Evolutionary conservation across 2,329 filamentous ascomycete genomes (phyloP).

Genomic region (Nigrospora oryzae): DNA sequence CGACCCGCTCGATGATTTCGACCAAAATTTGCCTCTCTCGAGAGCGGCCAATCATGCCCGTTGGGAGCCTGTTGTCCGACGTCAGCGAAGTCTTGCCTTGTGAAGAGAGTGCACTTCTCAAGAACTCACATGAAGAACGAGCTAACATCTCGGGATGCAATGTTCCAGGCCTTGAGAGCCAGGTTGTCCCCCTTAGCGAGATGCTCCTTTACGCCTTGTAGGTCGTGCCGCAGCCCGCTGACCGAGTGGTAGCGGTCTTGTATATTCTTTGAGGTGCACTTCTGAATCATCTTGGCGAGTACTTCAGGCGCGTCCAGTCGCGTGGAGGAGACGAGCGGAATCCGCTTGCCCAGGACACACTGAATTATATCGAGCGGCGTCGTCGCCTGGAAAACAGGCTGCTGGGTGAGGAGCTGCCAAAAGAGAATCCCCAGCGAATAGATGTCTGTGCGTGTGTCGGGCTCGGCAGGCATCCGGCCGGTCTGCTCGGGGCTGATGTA

Average conservation of each 20-base stretch:
- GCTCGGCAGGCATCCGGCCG: conserved; percentile 83
- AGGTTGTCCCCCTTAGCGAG: conserved; percentile 66
- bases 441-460: conserved; percentile 86
- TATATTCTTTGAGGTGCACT: conserved; percentile 85
- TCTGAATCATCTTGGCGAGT: conserved; percentile 75
- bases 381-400: conserved; percentile 70
- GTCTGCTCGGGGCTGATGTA: conserved; percentile 95
- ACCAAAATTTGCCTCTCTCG: conserved; percentile 64
- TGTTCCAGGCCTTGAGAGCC: conserved; percentile 63
- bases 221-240: conserved; percentile 75
- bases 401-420: conserved; percentile 75
- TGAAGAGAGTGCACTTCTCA: too few species aligned
- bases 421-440: conserved; percentile 87
- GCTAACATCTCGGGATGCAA: conserved; percentile 79
- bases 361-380: conserved; percentile 87
- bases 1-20: conserved; percentile 67
- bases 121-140: conserved; percentile 65
- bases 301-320: conserved; percentile 79
- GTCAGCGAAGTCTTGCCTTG: background rate
- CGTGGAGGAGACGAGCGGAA: conserved; percentile 68
- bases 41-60: conserved; percentile 70
- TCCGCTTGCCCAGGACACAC: conserved; percentile 70
- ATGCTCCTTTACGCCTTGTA: conserved; percentile 65
- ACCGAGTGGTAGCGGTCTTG: conserved; percentile 84
- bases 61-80: conserved; percentile 45